Conservation (phyloP, 345 rosid genomes). For the Carallia brachiata region DNA sequence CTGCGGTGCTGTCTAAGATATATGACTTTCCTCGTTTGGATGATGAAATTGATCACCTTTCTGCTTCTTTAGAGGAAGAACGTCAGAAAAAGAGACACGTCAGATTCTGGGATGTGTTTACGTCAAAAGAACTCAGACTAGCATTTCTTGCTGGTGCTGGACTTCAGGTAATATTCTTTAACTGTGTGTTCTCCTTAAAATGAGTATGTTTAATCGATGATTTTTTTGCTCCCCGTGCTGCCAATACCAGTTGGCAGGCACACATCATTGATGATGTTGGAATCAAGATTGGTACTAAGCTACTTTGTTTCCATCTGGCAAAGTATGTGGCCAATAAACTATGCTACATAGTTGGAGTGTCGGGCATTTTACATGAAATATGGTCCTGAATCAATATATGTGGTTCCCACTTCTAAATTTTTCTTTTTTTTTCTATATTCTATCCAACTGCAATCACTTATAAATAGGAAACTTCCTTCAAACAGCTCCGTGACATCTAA, state of each 20-base stretch:
- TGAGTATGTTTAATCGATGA: neutral
- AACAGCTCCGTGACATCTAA: neutral
- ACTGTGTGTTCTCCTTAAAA: neutral
- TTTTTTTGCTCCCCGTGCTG: neutral
- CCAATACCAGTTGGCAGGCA: neutral
- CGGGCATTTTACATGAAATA: no score
- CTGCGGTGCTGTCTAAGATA: slow-evolving; percentile 56
- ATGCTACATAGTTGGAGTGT: no score
- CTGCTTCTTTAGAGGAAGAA: slow-evolving; percentile 67
- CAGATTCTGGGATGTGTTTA: slow-evolving; percentile 69
- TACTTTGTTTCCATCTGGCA: neutral
- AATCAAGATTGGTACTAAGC: neutral
- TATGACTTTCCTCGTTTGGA: slow-evolving; percentile 73
- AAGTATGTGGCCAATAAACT: neutral
- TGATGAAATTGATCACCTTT: slow-evolving; percentile 77
- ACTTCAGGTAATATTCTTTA: slow-evolving; percentile 68
- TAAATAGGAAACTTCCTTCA: neutral
- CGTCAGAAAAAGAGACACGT: slow-evolving; percentile 38
- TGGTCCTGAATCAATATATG: no score
- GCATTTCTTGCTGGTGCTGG: slow-evolving; percentile 96
- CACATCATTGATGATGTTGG: neutral
- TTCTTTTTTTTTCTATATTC: no score
- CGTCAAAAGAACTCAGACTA: slow-evolving; percentile 74
- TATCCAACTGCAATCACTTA: no score
- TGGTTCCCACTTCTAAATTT: no score